Evolutionary conservation across 352 stramenopile species (phyloP).

Genomic region (Globisporangium lucens): DNA sequence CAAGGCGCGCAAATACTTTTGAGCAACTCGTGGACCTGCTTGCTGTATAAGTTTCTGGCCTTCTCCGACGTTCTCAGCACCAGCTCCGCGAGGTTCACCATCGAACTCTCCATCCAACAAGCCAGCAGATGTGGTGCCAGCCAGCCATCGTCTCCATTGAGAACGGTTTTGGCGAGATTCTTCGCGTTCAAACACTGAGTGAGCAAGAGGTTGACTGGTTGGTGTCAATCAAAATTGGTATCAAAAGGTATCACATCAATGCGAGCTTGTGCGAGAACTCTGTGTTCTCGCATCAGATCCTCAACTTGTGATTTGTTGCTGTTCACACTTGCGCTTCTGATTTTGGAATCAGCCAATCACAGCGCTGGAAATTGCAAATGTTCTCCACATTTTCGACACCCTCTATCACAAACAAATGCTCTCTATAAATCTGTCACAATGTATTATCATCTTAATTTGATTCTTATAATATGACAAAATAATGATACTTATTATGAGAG

Average conservation of each 20-base stretch:
- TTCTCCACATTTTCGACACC: not conserved
- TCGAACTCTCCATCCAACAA: no score
- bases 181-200: no score
- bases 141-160: not conserved
- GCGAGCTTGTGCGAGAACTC: no score
- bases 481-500: not conserved
- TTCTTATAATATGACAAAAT: no score
- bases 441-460: no score
- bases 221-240: not conserved
- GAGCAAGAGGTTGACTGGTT: not conserved
- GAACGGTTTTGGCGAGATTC: not conserved
- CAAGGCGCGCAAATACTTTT: no score
- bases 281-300: no score
- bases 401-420: not conserved
- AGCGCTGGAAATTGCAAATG: conserved; percentile 1
- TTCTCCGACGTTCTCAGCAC: no score
- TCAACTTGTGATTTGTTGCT: not conserved
- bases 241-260: not conserved
- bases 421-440: not conserved
- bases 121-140: no score
- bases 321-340: conserved; percentile 1
- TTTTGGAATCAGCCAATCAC: conserved; percentile 1
- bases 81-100: no score
- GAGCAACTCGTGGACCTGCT: no score
- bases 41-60: no score